phyloP scores from a whole-genome alignment of 768 basidiomycete species.

The Trametes maxima region DNA sequence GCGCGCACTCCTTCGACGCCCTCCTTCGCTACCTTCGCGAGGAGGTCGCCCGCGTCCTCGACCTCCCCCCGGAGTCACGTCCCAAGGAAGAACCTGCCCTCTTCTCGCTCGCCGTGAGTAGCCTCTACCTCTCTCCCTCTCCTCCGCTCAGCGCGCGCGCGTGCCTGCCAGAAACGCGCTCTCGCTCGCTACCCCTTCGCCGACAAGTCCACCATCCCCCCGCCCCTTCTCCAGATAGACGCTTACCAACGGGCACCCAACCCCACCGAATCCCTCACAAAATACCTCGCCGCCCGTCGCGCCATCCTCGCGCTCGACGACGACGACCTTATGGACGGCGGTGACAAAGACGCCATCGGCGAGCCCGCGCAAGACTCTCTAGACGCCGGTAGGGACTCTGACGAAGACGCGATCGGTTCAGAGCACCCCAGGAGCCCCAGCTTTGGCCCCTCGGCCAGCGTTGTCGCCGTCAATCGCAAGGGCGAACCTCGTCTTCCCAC shows the following conservation, averaged over 20 bases:
- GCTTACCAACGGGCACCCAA: slow-evolving; percentile 15
- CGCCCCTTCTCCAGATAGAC: slow-evolving; percentile 24
- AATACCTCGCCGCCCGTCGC: slow-evolving; percentile 21
- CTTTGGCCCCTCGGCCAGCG: slow-evolving; percentile 19
- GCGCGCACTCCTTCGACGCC: slow-evolving; percentile 17
- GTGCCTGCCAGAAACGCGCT: slow-evolving; percentile 16
- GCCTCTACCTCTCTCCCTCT: not conserved
- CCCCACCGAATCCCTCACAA: slow-evolving; percentile 15
- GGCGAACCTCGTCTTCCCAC: slow-evolving; percentile 10
- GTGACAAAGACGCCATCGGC: slow-evolving; percentile 22
- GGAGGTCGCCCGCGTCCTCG: slow-evolving; percentile 20
- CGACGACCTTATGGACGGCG: slow-evolving; percentile 12
- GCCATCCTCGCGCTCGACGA: slow-evolving; percentile 17
- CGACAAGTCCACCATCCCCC: slow-evolving; percentile 20
- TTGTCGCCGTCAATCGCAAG: slow-evolving; percentile 13
- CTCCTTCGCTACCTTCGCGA: slow-evolving; percentile 19
- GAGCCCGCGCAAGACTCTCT: slow-evolving; percentile 17
- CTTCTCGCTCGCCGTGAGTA: slow-evolving; percentile 16
- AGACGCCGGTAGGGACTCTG: slow-evolving; percentile 21
- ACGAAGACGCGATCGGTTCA: slow-evolving; percentile 25
- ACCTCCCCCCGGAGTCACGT: slow-evolving; percentile 18
- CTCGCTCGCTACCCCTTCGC: slow-evolving; percentile 14
- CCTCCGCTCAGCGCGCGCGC: slow-evolving; percentile 9
- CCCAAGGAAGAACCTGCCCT: slow-evolving; percentile 14
- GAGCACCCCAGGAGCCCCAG: slow-evolving; percentile 24